Conservation (phyloP, 495 filamentous ascomycete genomes). For the Zalerion maritima region DNA sequence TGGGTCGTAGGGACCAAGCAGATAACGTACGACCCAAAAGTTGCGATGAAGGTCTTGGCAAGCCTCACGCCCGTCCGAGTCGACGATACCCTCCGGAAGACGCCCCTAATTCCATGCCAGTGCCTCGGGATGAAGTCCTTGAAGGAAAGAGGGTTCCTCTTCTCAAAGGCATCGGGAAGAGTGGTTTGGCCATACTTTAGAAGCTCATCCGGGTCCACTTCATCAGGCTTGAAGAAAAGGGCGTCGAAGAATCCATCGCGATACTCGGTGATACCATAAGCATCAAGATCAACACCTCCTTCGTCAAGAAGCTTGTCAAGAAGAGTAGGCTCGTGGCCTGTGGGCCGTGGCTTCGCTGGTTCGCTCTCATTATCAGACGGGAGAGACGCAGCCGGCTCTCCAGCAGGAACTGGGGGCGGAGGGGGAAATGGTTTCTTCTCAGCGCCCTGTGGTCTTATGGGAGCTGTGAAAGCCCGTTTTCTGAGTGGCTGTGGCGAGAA, state of each 20-base stretch:
- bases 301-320: no score
- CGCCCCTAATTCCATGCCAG: constrained; percentile 20
- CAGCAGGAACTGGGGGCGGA: no score
- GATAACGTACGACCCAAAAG: constrained; percentile 37
- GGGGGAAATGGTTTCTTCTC: no score
- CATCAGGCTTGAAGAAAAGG: constrained; percentile 32
- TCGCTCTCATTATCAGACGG: no score
- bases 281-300: no score
- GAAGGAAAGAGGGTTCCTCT: constrained; percentile 26
- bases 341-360: no score
- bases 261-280: constrained; percentile 38
- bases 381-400: no score
- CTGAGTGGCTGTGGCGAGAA: no score
- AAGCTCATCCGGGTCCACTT: constrained; percentile 19
- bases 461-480: no score
- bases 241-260: constrained; percentile 48
- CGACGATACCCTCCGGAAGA: constrained; percentile 20
- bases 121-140: constrained; percentile 31
- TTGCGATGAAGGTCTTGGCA: constrained; percentile 36
- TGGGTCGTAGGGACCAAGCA: constrained; percentile 33
- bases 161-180: constrained; percentile 21
- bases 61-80: constrained; percentile 34
- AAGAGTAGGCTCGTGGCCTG: no score
- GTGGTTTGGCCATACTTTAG: constrained; percentile 22
- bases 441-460: no score